Evolutionary conservation across 2,329 filamentous ascomycete genomes (phyloP), one percentile per base, ranked within the genome.

Genomic region (Venturia nashicola): DNA sequence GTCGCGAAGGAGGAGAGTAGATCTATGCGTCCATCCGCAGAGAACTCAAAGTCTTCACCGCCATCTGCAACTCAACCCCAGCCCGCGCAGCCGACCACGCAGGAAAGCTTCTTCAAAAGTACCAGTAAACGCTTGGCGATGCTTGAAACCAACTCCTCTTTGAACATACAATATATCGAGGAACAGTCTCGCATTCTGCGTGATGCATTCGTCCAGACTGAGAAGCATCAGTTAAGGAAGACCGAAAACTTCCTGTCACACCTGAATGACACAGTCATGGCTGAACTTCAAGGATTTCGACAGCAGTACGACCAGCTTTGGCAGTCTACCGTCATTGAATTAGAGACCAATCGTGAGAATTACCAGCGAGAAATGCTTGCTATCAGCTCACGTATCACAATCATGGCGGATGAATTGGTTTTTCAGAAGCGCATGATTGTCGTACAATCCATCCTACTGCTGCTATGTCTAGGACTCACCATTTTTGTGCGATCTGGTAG

Each of bases 101-200:
- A 99, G 74, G 94, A 99, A 73, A 94, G 90, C 1, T 97, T 99
- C 76, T 99, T 97, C 82, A 97, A 97, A 74, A 90, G 91, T 4
- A 88, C 97, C 9, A 91, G 92, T 67, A 97, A 97, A 75, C 89
- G 94, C 1, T 82, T 99, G 5, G 90, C 93, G 68, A 86, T 92
- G 69, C 85, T 97, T 8, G 94, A 99, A 74, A 85, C 90, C 18
- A 99, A 97, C 73, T 91, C 92, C 12, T 96, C 93, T 0, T 80
- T 97, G 12, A 96, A 92, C 0, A 79, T 97, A 9, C 90, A 96
- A 70, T 99, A 99, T 71, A 96, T 99, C 65, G 93, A 97, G 76
- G 91, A 96, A 65, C 94, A 97, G 73, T 97, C 93, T 4, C 88
- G 86, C 60, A 91, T 96, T 67, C 80, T 97, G 46, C 88, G 93